Percentiles rank a stretch among this genome's conserved stretches.
Conservation (phyloP, 140 eudicot genomes). For the Senecio squalidus region DNA sequence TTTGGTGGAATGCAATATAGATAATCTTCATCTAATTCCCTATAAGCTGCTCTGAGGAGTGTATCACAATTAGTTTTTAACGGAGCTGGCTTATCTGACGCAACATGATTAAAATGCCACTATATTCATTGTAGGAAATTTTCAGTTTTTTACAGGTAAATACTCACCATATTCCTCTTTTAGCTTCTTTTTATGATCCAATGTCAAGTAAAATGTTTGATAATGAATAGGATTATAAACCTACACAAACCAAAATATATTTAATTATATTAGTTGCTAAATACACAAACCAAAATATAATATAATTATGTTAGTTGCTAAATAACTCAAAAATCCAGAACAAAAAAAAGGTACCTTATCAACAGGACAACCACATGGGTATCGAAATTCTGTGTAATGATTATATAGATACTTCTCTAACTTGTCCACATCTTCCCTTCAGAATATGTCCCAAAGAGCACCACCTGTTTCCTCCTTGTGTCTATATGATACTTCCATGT, state of each 20-base stretch:
- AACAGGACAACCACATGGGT: conserved; percentile 51
- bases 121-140: too few relatives aligned
- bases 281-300: not conserved
- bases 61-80: too few relatives aligned
- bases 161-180: conserved; percentile 56
- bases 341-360: conserved; percentile 3
- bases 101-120: too few relatives aligned
- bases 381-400: conserved; percentile 45
- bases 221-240: conserved; percentile 61
- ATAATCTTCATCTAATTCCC: too few relatives aligned
- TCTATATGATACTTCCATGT: conserved; percentile 22
- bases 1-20: too few relatives aligned
- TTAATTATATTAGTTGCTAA: too few relatives aligned
- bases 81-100: too few relatives aligned
- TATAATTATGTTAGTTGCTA: too few relatives aligned
- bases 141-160: too few relatives aligned
- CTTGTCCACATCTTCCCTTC: conserved; percentile 57
- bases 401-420: conserved; percentile 35
- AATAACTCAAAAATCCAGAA: not conserved
- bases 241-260: conserved; percentile 19
- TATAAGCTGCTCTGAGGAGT: too few relatives aligned
- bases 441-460: too few relatives aligned
- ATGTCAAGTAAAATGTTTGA: conserved; percentile 51
- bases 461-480: conserved; percentile 23
- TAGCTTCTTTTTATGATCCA: conserved; percentile 46